These are phyloP conservation scores for Acer yangbiense DNA, from an alignment of 345 rosid species.

Conservation along the genomic window DNA sequence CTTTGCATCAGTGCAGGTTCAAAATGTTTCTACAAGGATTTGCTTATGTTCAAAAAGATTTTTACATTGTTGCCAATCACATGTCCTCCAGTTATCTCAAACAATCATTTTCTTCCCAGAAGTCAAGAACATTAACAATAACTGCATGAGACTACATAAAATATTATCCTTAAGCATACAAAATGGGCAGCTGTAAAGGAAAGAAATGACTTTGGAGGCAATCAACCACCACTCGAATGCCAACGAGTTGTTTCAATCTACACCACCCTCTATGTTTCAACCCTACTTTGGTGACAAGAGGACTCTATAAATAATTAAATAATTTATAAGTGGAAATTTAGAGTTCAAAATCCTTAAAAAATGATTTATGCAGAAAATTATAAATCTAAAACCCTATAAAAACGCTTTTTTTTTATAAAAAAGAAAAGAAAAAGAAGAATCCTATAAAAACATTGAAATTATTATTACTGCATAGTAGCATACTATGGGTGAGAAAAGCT, in stretches of 20 bases:
- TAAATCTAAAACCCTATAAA: not conserved
- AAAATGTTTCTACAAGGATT: not conserved
- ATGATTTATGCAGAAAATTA: not conserved
- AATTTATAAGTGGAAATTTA: not conserved
- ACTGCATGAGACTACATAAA: not conserved
- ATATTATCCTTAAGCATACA: not conserved
- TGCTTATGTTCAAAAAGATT: not conserved
- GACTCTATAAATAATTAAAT: too few species aligned
- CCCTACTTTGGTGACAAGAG: too few species aligned
- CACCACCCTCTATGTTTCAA: too few species aligned
- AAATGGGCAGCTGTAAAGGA: not conserved
- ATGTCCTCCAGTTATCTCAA: not conserved
- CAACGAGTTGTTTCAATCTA: not conserved
- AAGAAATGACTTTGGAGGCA: conserved; percentile 3
- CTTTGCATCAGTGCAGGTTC: not conserved
- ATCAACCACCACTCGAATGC: not conserved
- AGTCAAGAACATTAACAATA: not conserved
- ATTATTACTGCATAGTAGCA: not conserved
- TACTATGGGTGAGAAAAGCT: not conserved
- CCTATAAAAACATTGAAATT: not conserved
- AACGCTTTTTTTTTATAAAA: too few species aligned
- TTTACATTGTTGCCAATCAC: not conserved
- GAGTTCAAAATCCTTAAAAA: not conserved
- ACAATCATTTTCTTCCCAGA: not conserved
- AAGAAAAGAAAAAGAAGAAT: too few species aligned